These are phyloP conservation scores for Xylaria nigripes DNA, from an alignment of 495 filamentous ascomycete species.

Conservation along the genomic window DNA sequence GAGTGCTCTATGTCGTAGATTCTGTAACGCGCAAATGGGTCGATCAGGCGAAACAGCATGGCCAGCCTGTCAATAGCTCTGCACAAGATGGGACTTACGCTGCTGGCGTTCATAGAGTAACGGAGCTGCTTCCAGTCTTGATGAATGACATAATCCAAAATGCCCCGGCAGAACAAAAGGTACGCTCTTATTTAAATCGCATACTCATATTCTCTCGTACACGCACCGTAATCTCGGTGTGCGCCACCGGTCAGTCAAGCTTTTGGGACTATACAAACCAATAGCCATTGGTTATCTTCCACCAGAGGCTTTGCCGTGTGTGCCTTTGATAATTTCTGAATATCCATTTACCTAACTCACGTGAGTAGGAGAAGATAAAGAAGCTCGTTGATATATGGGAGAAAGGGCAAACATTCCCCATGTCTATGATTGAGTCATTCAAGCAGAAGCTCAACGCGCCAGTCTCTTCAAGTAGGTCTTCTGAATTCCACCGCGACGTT, in stretches of 20 bases:
- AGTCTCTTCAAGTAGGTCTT: conserved; percentile 55
- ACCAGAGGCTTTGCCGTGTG: not conserved
- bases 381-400: conserved; percentile 98
- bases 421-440: conserved; percentile 72
- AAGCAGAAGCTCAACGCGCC: conserved; percentile 70
- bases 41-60: conserved; percentile 81
- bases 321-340: conserved; percentile 9
- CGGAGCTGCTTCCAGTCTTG: conserved; percentile 80
- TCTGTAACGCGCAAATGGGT: conserved; percentile 98
- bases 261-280: not conserved
- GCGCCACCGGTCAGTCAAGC: not conserved
- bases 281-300: not conserved
- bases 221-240: conserved; percentile 24
- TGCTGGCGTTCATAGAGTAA: conserved; percentile 93
- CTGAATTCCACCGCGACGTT: conserved; percentile 8
- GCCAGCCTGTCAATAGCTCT: conserved; percentile 66
- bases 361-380: conserved; percentile 83
- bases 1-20: conserved; percentile 99
- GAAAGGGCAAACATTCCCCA: conserved; percentile 83
- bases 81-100: conserved; percentile 86
- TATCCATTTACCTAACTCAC: conserved; percentile 33
- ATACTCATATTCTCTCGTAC: conserved; percentile 19
- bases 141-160: conserved; percentile 92
- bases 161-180: conserved; percentile 94
- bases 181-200: conserved; percentile 52